Conservation (phyloP, 768 basidiomycete genomes). For the Russula vinacea region DNA sequence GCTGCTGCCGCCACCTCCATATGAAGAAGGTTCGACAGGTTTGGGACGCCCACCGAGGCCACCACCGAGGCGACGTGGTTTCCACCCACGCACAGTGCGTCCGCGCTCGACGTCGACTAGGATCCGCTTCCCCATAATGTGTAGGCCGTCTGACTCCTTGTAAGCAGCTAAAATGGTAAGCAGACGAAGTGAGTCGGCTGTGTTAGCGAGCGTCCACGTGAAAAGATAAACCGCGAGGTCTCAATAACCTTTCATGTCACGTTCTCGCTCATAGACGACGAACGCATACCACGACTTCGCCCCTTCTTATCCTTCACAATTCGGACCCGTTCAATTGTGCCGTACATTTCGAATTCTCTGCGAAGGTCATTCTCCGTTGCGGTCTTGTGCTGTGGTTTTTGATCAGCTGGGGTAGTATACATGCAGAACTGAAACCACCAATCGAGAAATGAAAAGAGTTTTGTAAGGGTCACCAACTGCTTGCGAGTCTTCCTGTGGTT, state of each 20-base stretch:
- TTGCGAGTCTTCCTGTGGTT: slow-evolving; percentile 86
- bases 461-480: slow-evolving; percentile 97
- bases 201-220: slow-evolving; percentile 28
- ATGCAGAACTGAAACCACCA: slow-evolving; percentile 49
- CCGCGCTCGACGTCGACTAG: slow-evolving; percentile 98
- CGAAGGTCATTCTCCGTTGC: slow-evolving; percentile 90
- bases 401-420: slow-evolving; percentile 20
- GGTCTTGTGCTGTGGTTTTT: slow-evolving; percentile 67
- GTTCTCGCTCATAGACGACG: slow-evolving; percentile 94
- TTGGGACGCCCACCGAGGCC: slow-evolving; percentile 99
- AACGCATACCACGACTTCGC: slow-evolving; percentile 93
- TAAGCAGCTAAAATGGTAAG: slow-evolving; percentile 66
- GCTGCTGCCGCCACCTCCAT: slow-evolving; percentile 36
- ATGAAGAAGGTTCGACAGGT: slow-evolving; percentile 47
- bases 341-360: slow-evolving; percentile 93
- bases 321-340: slow-evolving; percentile 89
- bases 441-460: slow-evolving; percentile 91
- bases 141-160: slow-evolving; percentile 96
- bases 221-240: slow-evolving; percentile 20
- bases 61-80: slow-evolving; percentile 93
- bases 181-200: slow-evolving; percentile 32
- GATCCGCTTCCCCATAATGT: slow-evolving; percentile 93
- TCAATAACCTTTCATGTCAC: slow-evolving; percentile 94
- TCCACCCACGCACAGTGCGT: slow-evolving; percentile 97
- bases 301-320: slow-evolving; percentile 90